These are phyloP conservation scores for Sporothrix brunneoviolacea DNA, from an alignment of 2,329 filamentous ascomycete species.

Conservation along the genomic window DNA sequence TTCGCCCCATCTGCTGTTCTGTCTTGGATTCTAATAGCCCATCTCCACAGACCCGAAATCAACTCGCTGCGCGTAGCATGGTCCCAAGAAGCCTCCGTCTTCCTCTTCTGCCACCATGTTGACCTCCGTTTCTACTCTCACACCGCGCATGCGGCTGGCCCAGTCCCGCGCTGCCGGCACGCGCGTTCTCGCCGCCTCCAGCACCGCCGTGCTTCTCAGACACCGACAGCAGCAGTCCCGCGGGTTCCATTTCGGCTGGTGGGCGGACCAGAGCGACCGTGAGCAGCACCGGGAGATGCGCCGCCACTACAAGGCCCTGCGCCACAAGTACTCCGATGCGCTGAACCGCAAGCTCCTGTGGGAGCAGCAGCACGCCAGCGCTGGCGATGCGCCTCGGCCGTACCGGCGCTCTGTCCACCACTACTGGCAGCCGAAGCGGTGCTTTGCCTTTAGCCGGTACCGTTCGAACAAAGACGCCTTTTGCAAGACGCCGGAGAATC, in stretches of 20 bases:
- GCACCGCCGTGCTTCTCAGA: conserved; percentile 18
- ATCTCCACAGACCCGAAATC: background rate
- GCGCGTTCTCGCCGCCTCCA: conserved; percentile 8
- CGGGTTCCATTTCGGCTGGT: conserved; percentile 42
- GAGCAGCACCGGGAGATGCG: conserved; percentile 37
- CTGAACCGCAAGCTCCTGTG: conserved; percentile 39
- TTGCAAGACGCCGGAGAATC: conserved; percentile 28
- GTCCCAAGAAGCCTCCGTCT: background rate
- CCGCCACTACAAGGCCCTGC: conserved; percentile 36
- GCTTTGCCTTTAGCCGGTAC: conserved; percentile 17
- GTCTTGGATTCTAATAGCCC: background rate
- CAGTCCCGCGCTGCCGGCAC: conserved; percentile 7
- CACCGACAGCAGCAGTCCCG: conserved; percentile 39
- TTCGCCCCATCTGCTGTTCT: background rate
- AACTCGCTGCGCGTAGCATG: background rate
- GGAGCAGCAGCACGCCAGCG: conserved; percentile 35
- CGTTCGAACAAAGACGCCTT: conserved; percentile 27
- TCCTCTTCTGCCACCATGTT: conserved; percentile 16
- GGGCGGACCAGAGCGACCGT: conserved; percentile 37
- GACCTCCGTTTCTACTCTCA: conserved; percentile 11
- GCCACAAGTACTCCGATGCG: conserved; percentile 40
- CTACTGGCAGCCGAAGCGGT: conserved; percentile 30
- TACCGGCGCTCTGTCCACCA: conserved; percentile 36
- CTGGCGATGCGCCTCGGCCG: conserved; percentile 27
- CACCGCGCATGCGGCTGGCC: conserved; percentile 13